These are phyloP conservation scores for Aspergillus ruber DNA, from an alignment of 2,329 filamentous ascomycete genomes.

Conservation along the genomic window DNA sequence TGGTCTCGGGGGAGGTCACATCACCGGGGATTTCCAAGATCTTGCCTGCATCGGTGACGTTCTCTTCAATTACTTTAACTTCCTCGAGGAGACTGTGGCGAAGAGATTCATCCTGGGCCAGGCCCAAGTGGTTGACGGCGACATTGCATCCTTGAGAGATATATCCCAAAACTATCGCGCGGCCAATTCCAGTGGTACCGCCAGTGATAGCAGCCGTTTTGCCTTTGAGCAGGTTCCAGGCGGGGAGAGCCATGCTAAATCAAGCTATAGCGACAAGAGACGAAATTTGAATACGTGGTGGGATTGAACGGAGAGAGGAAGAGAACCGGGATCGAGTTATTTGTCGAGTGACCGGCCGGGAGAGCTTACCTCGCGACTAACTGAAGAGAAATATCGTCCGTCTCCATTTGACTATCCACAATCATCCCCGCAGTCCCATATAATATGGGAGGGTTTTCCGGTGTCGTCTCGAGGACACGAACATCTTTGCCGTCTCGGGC, in stretches of 20 bases:
- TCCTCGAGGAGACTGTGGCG: constrained; percentile 15
- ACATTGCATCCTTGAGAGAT: constrained; percentile 25
- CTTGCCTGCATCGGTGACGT: constrained; percentile 6
- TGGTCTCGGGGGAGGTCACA: constrained; percentile 63
- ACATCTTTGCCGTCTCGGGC: too few relatives aligned
- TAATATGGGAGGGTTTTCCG: too few relatives aligned
- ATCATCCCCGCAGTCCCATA: too few relatives aligned
- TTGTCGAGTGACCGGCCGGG: too few relatives aligned
- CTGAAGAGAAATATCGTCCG: too few relatives aligned
- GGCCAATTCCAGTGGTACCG: constrained; percentile 14
- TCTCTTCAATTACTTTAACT: constrained; percentile 9
- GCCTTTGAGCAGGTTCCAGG: constrained; percentile 15
- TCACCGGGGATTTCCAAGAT: constrained; percentile 63
- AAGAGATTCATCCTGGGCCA: constrained; percentile 16
- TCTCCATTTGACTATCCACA: too few relatives aligned
- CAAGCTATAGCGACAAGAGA: too few relatives aligned
- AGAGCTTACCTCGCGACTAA: too few relatives aligned
- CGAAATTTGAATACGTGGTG: too few relatives aligned
- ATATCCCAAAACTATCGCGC: constrained; percentile 11
- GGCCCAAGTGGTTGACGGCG: constrained; percentile 23
- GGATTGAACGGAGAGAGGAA: too few relatives aligned
- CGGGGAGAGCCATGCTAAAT: constrained; percentile 13
- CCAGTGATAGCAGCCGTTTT: constrained; percentile 14
- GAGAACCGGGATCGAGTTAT: too few relatives aligned
- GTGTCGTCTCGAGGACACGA: too few relatives aligned